A percentile compares a stretch with the other conserved stretches of the same genome.
These are phyloP conservation scores for Drosera spatulata DNA, from an alignment of 179 eudicot species.

Conservation along the genomic window DNA sequence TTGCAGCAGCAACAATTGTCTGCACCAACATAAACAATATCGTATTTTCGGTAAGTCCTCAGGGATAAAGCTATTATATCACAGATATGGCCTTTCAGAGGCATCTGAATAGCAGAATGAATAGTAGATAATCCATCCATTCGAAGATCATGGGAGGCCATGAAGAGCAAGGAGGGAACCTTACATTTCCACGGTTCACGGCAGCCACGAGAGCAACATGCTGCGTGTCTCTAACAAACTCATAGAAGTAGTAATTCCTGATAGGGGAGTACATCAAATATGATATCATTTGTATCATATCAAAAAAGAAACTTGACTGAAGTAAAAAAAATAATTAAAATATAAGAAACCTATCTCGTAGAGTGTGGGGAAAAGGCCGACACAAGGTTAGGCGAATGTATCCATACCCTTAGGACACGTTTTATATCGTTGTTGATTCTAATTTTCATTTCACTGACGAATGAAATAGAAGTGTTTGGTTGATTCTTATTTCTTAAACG, in stretches of 20 bases:
- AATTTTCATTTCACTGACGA: too few species aligned
- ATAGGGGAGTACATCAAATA: conserved; percentile 8
- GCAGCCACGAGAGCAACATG: conserved; percentile 92
- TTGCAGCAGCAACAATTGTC: conserved; percentile 81
- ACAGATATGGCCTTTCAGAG: neutral
- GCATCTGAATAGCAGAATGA: neutral
- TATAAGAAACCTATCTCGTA: too few species aligned
- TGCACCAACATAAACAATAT: conserved; percentile 11
- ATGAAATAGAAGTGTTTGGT: too few species aligned
- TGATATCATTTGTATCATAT: neutral
- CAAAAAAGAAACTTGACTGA: neutral
- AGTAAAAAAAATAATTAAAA: too few species aligned
- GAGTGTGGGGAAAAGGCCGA: too few species aligned
- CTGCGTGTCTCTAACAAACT: conserved; percentile 68
- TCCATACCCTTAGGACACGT: too few species aligned
- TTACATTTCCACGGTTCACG: conserved; percentile 78
- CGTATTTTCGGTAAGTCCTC: neutral
- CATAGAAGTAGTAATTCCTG: conserved; percentile 95
- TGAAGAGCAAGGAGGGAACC: neutral
- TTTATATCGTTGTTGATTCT: too few species aligned
- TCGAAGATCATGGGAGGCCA: neutral
- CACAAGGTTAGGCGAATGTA: too few species aligned
- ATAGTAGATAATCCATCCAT: too few species aligned
- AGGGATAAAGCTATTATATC: neutral
- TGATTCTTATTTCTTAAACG: too few species aligned